These are phyloP conservation scores for Phylloporus scabripes DNA, from an alignment of 768 basidiomycete species.

Conservation along the genomic window DNA sequence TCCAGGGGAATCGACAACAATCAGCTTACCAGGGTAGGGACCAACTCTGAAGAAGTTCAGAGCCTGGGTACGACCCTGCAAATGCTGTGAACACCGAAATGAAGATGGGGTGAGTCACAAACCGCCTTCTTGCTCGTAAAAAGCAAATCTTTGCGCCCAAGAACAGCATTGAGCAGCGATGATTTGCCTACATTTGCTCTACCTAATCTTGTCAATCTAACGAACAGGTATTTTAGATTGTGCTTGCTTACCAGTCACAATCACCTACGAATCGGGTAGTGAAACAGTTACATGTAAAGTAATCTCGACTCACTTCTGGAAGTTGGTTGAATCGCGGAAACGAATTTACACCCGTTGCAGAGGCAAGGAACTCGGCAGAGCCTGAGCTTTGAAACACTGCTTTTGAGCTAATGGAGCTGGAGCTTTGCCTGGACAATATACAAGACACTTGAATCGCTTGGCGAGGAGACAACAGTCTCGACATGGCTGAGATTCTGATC, in stretches of 20 bases:
- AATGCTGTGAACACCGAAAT: neutral
- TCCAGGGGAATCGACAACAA: constrained; percentile 77
- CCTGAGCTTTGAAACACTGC: constrained; percentile 19
- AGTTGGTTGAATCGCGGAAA: constrained; percentile 16
- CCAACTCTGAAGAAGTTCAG: constrained; percentile 74
- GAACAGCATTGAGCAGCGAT: constrained; percentile 61
- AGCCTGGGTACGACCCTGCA: constrained; percentile 64
- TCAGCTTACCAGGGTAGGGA: constrained; percentile 43
- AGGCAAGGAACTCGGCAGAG: constrained; percentile 27
- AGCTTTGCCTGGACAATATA: constrained; percentile 7
- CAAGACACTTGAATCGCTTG: neutral
- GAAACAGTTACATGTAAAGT: neutral
- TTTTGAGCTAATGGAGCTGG: constrained; percentile 10
- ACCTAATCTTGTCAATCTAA: constrained; percentile 35
- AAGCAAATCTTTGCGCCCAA: constrained; percentile 52
- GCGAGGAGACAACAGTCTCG: constrained; percentile 2
- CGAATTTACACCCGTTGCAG: constrained; percentile 15
- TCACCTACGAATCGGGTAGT: constrained; percentile 9
- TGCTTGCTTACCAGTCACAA: constrained; percentile 24
- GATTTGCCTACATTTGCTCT: constrained; percentile 80
- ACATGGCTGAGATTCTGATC: constrained; percentile 12
- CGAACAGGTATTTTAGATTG: neutral
- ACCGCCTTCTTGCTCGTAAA: constrained; percentile 70
- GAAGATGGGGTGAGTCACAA: constrained; percentile 19
- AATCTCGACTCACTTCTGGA: constrained; percentile 24